These are phyloP conservation scores for Fusarium clavum DNA, from an alignment of 2,329 filamentous ascomycete species.

Conservation along the genomic window DNA sequence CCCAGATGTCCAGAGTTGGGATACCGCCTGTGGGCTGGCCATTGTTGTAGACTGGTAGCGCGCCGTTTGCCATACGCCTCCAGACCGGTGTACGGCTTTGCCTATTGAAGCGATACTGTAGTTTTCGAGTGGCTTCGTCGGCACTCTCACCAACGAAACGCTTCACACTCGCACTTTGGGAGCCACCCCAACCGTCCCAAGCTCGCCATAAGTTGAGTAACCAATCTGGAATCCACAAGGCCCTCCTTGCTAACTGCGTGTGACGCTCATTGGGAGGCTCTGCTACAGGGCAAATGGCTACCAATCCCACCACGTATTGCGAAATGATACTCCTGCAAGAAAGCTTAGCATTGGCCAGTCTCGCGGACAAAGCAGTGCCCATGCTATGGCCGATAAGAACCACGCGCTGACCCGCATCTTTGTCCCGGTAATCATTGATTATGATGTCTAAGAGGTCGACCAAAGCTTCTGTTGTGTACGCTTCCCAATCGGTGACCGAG, in stretches of 20 bases:
- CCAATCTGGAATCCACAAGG: constrained; percentile 76
- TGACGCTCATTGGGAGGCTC: constrained; percentile 67
- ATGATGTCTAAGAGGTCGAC: constrained; percentile 78
- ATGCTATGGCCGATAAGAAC: constrained; percentile 90
- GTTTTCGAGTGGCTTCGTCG: constrained; percentile 71
- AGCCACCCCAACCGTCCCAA: constrained; percentile 83
- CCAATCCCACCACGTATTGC: constrained; percentile 76
- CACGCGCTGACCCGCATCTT: constrained; percentile 73
- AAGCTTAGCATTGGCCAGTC: constrained; percentile 66
- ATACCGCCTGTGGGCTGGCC: constrained; percentile 70
- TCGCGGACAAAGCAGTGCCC: constrained; percentile 82
- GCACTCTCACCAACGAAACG: constrained; percentile 79
- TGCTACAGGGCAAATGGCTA: constrained; percentile 84
- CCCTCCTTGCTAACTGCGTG: constrained; percentile 59
- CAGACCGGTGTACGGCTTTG: constrained; percentile 87
- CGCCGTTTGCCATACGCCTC: constrained; percentile 81
- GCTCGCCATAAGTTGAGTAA: constrained; percentile 81
- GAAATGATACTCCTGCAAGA: constrained; percentile 65
- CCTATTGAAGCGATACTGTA: constrained; percentile 81
- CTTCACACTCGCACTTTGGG: constrained; percentile 79
- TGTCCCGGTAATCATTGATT: constrained; percentile 79
- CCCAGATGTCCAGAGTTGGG: constrained; percentile 78
- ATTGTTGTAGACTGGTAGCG: constrained; percentile 69
- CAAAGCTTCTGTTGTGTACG: constrained; percentile 82
- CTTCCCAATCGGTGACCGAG: constrained; percentile 75